Base-by-base conservation (phyloP, 1,139 yeast species). In the Nakaseomyces sp. region DNA sequence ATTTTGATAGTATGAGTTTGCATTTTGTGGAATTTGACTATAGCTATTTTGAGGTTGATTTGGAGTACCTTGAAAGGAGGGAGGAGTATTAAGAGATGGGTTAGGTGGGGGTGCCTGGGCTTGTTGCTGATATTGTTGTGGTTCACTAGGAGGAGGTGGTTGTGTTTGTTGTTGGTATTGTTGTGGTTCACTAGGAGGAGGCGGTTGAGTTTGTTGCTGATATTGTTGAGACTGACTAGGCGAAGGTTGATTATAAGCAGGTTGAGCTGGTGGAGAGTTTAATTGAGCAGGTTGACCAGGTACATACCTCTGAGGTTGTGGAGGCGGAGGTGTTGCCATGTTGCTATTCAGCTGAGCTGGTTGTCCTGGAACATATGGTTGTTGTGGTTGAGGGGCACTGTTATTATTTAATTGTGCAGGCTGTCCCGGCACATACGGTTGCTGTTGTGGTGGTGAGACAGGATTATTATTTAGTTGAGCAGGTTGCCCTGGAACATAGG, bases 371-470 rank as follows among this genome's bases (percentile, higher is more conserved):
- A 20, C 25, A 28, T 36, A 38, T 24, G 42, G 47, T 25, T 43
- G 48, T 7, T 19, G 45, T 18, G 17, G n/a, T n/a, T n/a, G n/a
- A n/a, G n/a, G n/a, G n/a, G n/a, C n/a, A n/a, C n/a, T n/a, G n/a
- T n/a, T n/a, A n/a, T n/a, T n/a, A n/a, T 18, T 32, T 32, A 18
- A 19, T 13, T 32, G 36, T 5, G 36, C 24, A 17, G 36, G 33
- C 22, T 26, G 31, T 4, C 25, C 25, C 2, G 41, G 41, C 3
- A 13, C 9, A 9, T 37, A 26, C 9, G 30, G 38, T 26, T 33
- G 48, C 16, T 42, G 48, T 8, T 45, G 44, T 7, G 40, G 49
- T 33, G 39, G 53, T 3, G 25, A 46, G 16, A n/a, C 29, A 26
- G 2, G 7, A n/a, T 26, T 26, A 26, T 26, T 26, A n/a, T 26